Percentiles rank a stretch among this genome's conserved stretches.
Evolutionary conservation across 2,329 filamentous ascomycete genomes (phyloP).

Genomic region (Leptographium radiaticola): DNA sequence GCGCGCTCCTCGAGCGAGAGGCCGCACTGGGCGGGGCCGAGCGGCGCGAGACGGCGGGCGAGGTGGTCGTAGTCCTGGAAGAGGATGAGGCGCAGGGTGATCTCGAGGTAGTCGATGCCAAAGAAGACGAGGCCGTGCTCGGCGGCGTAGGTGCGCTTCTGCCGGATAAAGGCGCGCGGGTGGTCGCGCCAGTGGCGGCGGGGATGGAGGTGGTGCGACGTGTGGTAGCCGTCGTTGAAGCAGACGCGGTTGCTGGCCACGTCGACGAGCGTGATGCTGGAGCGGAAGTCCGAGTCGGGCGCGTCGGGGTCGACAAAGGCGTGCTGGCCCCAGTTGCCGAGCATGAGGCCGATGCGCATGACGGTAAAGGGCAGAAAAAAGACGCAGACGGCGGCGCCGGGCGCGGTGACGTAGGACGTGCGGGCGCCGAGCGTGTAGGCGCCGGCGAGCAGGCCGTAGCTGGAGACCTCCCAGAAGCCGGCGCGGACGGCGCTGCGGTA

Average conservation of each 20-base stretch:
- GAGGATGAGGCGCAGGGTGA: conserved; percentile 52
- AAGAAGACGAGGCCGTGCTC: conserved; percentile 65
- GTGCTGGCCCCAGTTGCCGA: conserved; percentile 77
- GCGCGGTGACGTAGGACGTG: conserved; percentile 25
- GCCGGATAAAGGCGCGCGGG: conserved; percentile 57
- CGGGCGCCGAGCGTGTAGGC: conserved; percentile 22
- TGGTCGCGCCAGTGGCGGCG: conserved; percentile 72
- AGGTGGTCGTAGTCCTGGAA: conserved; percentile 64
- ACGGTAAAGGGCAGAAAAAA: conserved; percentile 53
- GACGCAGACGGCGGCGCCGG: conserved; percentile 47
- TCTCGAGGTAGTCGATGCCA: conserved; percentile 70
- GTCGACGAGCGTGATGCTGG: conserved; percentile 68
- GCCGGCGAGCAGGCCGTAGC: conserved; percentile 38
- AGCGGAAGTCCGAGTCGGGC: conserved; percentile 65
- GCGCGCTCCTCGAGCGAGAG: conserved; percentile 52
- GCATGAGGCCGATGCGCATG: conserved; percentile 61
- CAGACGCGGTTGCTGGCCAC: conserved; percentile 68
- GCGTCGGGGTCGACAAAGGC: conserved; percentile 65
- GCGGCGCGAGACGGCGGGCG: conserved; percentile 58
- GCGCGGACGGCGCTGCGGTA: conserved; percentile 38
- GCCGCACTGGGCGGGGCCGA: conserved; percentile 51
- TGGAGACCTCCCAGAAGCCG: conserved; percentile 47
- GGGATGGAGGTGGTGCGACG: conserved; percentile 68
- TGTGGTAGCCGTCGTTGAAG: conserved; percentile 76
- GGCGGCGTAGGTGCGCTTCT: conserved; percentile 51